Evolutionary conservation across 805 yeast species (phyloP), one percentile per base, ranked within the genome.

Genomic region (Komagataella mondaviorum): DNA sequence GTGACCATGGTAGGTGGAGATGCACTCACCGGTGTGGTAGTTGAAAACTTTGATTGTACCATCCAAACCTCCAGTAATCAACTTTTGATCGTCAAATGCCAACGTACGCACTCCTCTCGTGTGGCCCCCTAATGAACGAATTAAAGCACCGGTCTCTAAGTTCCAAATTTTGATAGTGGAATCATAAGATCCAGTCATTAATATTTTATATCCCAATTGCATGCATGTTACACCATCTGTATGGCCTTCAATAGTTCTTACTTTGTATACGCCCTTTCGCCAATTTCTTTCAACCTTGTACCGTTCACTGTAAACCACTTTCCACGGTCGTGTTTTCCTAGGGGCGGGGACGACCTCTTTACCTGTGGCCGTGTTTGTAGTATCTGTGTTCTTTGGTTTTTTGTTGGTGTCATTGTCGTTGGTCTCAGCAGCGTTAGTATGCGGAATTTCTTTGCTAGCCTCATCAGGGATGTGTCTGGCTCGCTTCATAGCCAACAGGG

Each of bases 1-100:
- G 68, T 93, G 98, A 3, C 98, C 98, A 45, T 91, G 73, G 66
- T 93, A 89, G 0, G 98, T 90, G 6, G 96, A 85, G 20, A 93
- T 81, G 62, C 97, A 91, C 64, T 86, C 85, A 44, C 99, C 99
- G 0, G 96, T 88, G 56, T 85, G 83, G 67, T 88, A 88, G 68
- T 91, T 89, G 99, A 99, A 93, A 44, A 93, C 95, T 59, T 90
- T 83, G 55, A 93, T 88, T 0, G 96, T 88, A 48, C 83, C 77
- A 68, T 93, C 99, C 62, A 88, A 72, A 1, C 96, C 90, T 10
- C 96, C 97, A 1, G 96, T 87, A 47, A 93, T 88, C 46, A 93
- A 74, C 66, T 93, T 93, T 58, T 83, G 87, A 49, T 81, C 84
- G 66, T 93, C 98, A 64, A 91, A 91, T 49, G 78, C 87, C 46